Base-by-base conservation (phyloP, 495 filamentous ascomycete species). In the Aspergillus ostianus region DNA sequence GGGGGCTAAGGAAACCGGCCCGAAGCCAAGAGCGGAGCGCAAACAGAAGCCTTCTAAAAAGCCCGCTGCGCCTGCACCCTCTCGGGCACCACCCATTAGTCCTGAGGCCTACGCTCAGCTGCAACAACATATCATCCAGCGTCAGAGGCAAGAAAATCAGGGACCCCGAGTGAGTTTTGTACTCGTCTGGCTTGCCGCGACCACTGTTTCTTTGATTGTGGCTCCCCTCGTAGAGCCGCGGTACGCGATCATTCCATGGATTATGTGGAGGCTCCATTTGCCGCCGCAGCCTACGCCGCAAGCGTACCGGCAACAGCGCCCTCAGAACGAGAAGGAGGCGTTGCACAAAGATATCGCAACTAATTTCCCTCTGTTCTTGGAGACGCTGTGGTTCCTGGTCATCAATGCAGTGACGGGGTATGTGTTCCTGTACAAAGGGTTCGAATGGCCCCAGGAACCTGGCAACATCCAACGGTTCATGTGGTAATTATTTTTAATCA, bases 241-340 rank as follows among this genome's bases (percentile, higher is more conserved):
- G 5, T 98, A 98, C 69, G 93, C 95, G 68, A 93, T 98, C 67
- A 79, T 96, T 3, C 93, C 93, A 0, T 98, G 94, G 94, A 84
- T 97, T 27, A 84, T 97, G 68, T 98, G 92, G 90, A 81, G 95
- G 9, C 73, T 97, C 13, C 85, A 96, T 70, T 73, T 97, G 0
- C 89, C 89, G 7, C 64, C 73, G 15, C 64, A 71, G 48, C 76
- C 76, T 32, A 70, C 62, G 19, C 75, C 73, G 12, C 60, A 70
- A 9, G 61, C 63, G 49, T 72, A 71, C 46, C 62, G 68, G 19
- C 47, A 70, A 10, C 53, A 60, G 36, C 67, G 67, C 9, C 63
- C 61, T 2, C 41, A 59, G 17, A 46, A 63, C 27, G 70, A 72
- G 23, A 56, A 60, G 17, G 70, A 72, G 48, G 66, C 64, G 29